Evolutionary conservation across 352 stramenopile species (phyloP).

Genomic region (Phytophthora melonis): DNA sequence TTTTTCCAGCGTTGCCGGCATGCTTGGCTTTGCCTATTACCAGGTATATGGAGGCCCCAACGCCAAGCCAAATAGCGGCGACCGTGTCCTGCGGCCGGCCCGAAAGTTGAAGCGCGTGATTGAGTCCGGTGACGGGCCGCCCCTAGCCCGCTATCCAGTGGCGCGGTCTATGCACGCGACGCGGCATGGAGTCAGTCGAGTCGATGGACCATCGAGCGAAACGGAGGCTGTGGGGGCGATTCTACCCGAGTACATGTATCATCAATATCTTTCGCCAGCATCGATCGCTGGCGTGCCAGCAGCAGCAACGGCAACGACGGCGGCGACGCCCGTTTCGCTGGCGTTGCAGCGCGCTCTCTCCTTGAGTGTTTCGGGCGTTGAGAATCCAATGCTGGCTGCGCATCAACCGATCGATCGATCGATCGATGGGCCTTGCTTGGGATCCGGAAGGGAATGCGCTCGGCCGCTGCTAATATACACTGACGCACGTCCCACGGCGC

Average conservation of each 20-base stretch:
- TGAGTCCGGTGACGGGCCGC: conserved; percentile 14
- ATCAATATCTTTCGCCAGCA: conserved; percentile 25
- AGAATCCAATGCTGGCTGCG: conserved; percentile 8
- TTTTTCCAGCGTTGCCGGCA: too few relatives aligned
- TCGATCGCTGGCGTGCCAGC: neutral
- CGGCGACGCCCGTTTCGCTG: too few relatives aligned
- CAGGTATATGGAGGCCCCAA: too few relatives aligned
- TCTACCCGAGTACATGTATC: conserved; percentile 2
- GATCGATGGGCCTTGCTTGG: too few relatives aligned
- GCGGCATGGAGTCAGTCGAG: conserved; percentile 28
- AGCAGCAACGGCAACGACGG: too few relatives aligned
- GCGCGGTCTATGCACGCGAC: conserved; percentile 11
- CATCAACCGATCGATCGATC: too few relatives aligned
- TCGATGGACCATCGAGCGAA: conserved; percentile 21
- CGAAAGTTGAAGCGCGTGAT: conserved; percentile 11
- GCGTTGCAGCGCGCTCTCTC: too few relatives aligned
- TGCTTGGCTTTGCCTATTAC: too few relatives aligned
- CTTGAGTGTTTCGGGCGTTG: neutral
- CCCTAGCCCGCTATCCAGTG: conserved; percentile 36
- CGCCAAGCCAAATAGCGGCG: too few relatives aligned
- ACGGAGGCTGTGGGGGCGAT: conserved; percentile 4
- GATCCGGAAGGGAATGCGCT: neutral
- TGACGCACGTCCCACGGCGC: conserved; percentile 30
- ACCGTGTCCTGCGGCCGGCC: too few relatives aligned
- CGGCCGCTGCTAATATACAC: neutral